These are phyloP conservation scores for Camellia granthamiana DNA, from an alignment of 148 eudicot species.

Conservation along the genomic window DNA sequence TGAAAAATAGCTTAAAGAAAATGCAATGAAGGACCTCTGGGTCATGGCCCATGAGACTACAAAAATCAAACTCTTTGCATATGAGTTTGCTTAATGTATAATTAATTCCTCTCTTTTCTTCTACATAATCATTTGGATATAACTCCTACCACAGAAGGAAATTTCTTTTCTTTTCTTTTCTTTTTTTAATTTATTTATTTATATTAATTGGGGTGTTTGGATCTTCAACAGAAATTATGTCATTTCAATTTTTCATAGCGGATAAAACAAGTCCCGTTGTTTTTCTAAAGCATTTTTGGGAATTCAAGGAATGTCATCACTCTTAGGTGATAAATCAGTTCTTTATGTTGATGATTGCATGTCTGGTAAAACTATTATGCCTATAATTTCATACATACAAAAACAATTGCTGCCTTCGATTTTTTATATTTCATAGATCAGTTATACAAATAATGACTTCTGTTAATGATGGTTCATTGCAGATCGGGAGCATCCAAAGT, in stretches of 20 bases:
- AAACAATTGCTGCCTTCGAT: background rate
- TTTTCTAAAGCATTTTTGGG: background rate
- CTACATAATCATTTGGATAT: background rate
- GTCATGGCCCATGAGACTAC: background rate
- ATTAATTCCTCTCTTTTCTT: background rate
- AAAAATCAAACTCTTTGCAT: background rate
- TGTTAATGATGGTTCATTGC: slow-evolving; percentile 14
- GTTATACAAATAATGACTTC: slow-evolving; percentile 1
- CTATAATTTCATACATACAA: too few species aligned
- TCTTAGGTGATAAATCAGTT: background rate
- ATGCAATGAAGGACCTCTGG: background rate
- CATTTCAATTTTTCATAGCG: background rate
- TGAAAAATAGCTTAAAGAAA: background rate
- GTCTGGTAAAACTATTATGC: background rate
- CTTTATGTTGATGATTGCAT: background rate
- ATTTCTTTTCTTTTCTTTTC: background rate
- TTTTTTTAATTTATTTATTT: background rate
- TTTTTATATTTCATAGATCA: background rate
- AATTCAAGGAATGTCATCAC: background rate
- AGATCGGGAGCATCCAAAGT: slow-evolving; percentile 18
- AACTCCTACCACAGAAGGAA: background rate
- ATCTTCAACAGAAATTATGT: background rate
- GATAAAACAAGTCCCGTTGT: background rate
- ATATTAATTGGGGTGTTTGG: background rate
- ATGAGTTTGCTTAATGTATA: background rate